Base-by-base conservation (phyloP, 176 grass and related monocot species). In the Sorghum bicolor region DNA sequence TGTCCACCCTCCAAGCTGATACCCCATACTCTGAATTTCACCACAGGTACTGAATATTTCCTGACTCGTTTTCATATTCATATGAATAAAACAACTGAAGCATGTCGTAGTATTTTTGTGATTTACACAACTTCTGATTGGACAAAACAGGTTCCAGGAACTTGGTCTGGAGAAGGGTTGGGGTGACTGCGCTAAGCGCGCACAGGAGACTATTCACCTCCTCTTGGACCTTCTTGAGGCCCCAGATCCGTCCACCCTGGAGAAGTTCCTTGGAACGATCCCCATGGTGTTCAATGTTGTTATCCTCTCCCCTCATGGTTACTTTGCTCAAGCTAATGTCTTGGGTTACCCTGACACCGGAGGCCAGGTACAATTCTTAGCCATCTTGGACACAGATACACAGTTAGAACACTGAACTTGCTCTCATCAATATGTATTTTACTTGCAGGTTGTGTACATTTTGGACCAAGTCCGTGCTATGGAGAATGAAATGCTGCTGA, bases 221-320 rank as follows among this genome's bases (percentile, higher is more conserved):
- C 90, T 99, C 22, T 90, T 96, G 73, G 97, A 99, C 91, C 91
- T 99, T 84, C 88, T 99, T 22, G 97, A 99, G 89, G 97, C 97
- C 20, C 97, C 97, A 2, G 97, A 99, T 78, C 97, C 97, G 7
- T 85, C 82, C 47, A 96, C 97, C 16, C 89, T 99, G 36, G 97
- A 99, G 71, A 99, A 93, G 74, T 99, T 99, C 87, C 91, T 99
- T 31, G 84, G 93, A 25, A 99, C 89, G 55, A 92, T 99, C 62
- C 97, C 97, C 26, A 99, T 99, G 97, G 82, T 99, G 83, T 99
- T 99, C 69, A 99, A 99, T 74, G 91, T 99, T 77, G 97, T 99
- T 41, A 96, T 99, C 66, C 82, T 99, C 8, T 99, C 97, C 31
- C 97, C 97, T 0, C 97, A 99, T 19, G 97, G 97, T 30, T 99